Base-by-base conservation (phyloP, 2,329 filamentous ascomycete species). In the Talaromyces rugulosus region DNA sequence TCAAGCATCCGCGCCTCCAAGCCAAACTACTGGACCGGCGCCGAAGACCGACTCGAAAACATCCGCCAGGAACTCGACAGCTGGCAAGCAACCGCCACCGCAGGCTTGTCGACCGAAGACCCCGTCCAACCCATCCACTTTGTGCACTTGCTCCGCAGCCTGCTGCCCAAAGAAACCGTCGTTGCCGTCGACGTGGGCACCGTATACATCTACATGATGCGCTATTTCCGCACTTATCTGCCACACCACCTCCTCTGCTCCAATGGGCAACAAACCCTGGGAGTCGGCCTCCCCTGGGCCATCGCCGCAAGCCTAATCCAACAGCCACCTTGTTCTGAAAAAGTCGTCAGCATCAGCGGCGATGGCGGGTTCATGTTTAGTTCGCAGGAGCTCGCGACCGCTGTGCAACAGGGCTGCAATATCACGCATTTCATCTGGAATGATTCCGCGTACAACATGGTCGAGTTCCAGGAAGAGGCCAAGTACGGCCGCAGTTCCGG, bases 401-500 rank as follows among this genome's bases (percentile, higher is more conserved):
- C 61, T 1, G 61, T 62, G 31, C 33, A 59, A 14, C 61, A 62
- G 14, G 59, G 59, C 33, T 62, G 61, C 31, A 62, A 62, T 16
- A 62, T 62, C n/a, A 62, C 61, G 7, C 61, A 62, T 40, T 62
- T 62, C 27, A 62, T 62, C 42, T 62, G 61, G 61, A 62, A 62
- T 5, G 61, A 62, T 44, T 62, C 61, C 1, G 56, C 36, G 4
- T 62, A 62, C 27, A 62, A 62, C 33, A 62, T 62, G 61, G 61
- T 62, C 8, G 61, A 62, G 14, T 62, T 62, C 16, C 61, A 62
- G 57, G 61, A 62, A 52, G 61, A 62, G 16, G 61, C 61, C 27
- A 62, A 62, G 12, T 62, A 62, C 14, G 61, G 61, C 4, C 61
- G 61, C n/a, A 62, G 61, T 5, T 62, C 61, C 1, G 61, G 61